Evolutionary conservation across 202 grass and related monocot genomes (phyloP).

Genomic region (Schoenoplectus tabernaemontani): DNA sequence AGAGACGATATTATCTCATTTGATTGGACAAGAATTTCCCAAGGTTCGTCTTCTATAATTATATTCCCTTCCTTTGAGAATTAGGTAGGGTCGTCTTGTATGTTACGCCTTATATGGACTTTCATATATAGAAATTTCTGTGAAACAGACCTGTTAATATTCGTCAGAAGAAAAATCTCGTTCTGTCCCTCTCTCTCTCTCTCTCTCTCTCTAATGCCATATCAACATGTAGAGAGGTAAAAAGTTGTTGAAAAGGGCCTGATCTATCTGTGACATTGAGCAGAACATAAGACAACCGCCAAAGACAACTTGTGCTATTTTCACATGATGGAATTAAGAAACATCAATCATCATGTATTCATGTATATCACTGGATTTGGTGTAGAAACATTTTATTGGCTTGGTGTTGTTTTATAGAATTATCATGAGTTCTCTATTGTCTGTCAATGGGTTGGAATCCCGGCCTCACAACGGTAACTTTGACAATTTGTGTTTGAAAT

Average conservation of each 20-base stretch:
- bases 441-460: too few relatives aligned
- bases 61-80: not conserved
- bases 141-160: conserved; percentile 5
- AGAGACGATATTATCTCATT: not conserved
- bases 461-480: too few relatives aligned
- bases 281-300: not conserved
- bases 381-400: not conserved
- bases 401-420: too few relatives aligned
- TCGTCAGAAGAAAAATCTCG: not conserved
- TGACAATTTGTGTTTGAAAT: too few relatives aligned
- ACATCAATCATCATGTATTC: too few relatives aligned
- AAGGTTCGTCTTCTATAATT: not conserved
- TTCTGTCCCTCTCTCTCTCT: not conserved
- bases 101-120: not conserved
- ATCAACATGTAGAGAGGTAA: not conserved
- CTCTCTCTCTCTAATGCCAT: too few relatives aligned
- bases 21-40: conserved; percentile 12
- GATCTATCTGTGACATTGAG: not conserved
- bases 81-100: not conserved
- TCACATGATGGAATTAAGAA: not conserved
- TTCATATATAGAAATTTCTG: not conserved
- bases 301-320: conserved; percentile 3
- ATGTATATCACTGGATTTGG: too few relatives aligned
- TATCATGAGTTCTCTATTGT: too few relatives aligned
- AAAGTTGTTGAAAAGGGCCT: not conserved